phyloP scores from a whole-genome alignment of 2,329 filamentous ascomycete genomes.

The Pseudogymnoascus sp. region DNA sequence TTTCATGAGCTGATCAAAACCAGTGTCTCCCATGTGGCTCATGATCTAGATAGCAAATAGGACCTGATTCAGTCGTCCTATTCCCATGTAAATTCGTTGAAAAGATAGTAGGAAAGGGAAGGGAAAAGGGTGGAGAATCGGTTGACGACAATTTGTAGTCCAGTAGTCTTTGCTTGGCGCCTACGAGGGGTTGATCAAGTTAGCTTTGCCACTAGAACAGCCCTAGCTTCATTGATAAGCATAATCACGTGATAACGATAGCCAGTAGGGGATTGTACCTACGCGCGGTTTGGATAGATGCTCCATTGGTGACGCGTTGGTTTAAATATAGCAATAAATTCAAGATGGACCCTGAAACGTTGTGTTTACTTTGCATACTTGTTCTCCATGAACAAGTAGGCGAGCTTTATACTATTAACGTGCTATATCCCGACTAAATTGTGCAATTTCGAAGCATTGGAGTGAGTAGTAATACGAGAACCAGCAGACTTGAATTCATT shows the following conservation, averaged over 20 bases:
- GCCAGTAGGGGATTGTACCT: neutral
- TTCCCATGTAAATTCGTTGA: conserved; percentile 14
- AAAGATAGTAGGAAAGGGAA: conserved; percentile 20
- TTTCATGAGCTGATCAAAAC: conserved; percentile 37
- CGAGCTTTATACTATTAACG: neutral
- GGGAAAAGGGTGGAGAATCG: conserved; percentile 2
- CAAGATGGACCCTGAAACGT: neutral
- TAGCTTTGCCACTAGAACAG: conserved; percentile 2
- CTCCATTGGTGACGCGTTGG: conserved; percentile 1
- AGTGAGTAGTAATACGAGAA: neutral
- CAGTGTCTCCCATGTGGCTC: conserved; percentile 17
- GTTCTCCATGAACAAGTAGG: neutral
- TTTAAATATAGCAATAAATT: neutral
- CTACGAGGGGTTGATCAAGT: conserved; percentile 2
- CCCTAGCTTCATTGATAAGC: conserved; percentile 1
- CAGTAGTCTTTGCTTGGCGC: conserved; percentile 2
- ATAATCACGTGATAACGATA: conserved; percentile 1
- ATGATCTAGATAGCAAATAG: conserved; percentile 6
- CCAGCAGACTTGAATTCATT: neutral
- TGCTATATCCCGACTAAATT: neutral
- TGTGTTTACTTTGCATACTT: neutral
- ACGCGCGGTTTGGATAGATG: neutral
- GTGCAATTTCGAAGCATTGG: neutral
- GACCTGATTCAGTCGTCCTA: conserved; percentile 5
- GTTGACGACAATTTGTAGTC: conserved; percentile 11